Conservation (phyloP, 768 basidiomycete genomes). For the Tremella yokohamensis region DNA sequence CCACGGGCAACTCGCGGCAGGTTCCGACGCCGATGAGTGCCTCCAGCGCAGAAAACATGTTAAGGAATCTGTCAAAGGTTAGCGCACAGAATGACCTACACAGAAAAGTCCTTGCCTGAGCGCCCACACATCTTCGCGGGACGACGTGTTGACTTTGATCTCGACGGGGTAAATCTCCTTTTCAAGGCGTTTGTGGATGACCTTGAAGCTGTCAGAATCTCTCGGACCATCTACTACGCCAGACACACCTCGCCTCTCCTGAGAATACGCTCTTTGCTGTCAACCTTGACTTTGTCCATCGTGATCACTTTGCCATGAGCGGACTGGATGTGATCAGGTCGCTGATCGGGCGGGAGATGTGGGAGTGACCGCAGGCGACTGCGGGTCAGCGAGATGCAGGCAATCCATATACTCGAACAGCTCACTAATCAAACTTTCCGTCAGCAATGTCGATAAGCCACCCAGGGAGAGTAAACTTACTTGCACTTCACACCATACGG, state of each 20-base stretch:
- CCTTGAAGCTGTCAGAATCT: slow-evolving; percentile 51
- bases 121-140: slow-evolving; percentile 71
- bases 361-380: slow-evolving; percentile 48
- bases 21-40: slow-evolving; percentile 56
- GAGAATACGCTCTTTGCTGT: slow-evolving; percentile 49
- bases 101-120: slow-evolving; percentile 57
- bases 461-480: slow-evolving; percentile 24
- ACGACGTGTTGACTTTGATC: slow-evolving; percentile 57
- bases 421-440: background rate
- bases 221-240: background rate
- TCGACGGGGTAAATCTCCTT: slow-evolving; percentile 64
- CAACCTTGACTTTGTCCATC: slow-evolving; percentile 46
- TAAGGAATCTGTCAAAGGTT: slow-evolving; percentile 59
- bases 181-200: slow-evolving; percentile 73
- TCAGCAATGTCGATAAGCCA: background rate
- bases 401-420: background rate
- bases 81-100: slow-evolving; percentile 6
- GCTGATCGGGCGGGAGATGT: slow-evolving; percentile 38
- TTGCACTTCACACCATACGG: slow-evolving; percentile 52
- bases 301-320: slow-evolving; percentile 45
- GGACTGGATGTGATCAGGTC: slow-evolving; percentile 44
- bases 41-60: slow-evolving; percentile 66
- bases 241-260: slow-evolving; percentile 44
- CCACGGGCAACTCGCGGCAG: slow-evolving; percentile 74
- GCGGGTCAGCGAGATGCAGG: background rate